Evolutionary conservation across 768 basidiomycete species (phyloP), one percentile per base, ranked within the genome.

Genomic region (Rhizopogon sp.): DNA sequence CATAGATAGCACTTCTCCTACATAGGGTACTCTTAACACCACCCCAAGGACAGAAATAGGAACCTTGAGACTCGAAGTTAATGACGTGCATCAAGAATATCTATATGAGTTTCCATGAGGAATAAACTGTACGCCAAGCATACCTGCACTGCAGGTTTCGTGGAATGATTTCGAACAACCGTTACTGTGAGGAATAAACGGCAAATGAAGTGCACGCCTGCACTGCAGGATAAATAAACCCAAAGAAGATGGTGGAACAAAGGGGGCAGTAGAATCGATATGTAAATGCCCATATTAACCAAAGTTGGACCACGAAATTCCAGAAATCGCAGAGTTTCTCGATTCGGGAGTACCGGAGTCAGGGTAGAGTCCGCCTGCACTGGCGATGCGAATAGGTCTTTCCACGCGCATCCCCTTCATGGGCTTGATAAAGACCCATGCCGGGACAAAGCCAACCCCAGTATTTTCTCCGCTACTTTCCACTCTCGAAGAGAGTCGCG

Each of bases 381-480:
- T 87, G 42, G 74, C 66, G 49, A 73, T 80, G 31, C 90, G 79
- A 60, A 87, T 71, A 1, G 89, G 88, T 20, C 89, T 76, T 60
- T 83, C 80, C 4, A 81, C 77, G 39, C 75, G 69, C 53, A 85
- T 72, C 3, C 84, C 85, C 57, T 80, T 78, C 45, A 79, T 75
- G 35, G 84, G 79, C 62, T 82, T 83, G 58, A 82, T 53, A 76
- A 92, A 90, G 64, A 81, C 84, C 87, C 88, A 91, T 6, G 85
- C 81, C 10, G 89, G 89, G 3, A 89, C 81, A 33, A 85, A 77
- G 39, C 89, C 89, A 16, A 89, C 67, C 64, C 90, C 87, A 37
- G 84, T 72, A 41, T 80, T 74, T 17, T 71, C 72, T 64, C 66
- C 43, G 56, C 52, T 22, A 17, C 43, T 59, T 33, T 46, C 58